These are phyloP conservation scores for Circinella umbellata DNA, from an alignment of 371 early-diverging fungal genomes.

Conservation along the genomic window DNA sequence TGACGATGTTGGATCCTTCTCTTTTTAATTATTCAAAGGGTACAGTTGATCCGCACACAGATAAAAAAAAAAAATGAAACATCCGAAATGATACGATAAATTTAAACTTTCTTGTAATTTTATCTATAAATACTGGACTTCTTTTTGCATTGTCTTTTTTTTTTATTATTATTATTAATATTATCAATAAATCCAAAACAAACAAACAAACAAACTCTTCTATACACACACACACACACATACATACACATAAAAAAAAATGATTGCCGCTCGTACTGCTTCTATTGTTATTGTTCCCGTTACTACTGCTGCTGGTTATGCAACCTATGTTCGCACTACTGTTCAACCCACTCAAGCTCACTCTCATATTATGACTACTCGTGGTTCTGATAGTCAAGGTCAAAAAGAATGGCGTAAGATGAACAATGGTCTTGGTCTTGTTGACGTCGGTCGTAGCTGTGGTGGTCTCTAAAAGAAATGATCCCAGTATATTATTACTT, in stretches of 20 bases:
- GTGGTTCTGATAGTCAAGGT: constrained; percentile 29
- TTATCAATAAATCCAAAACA: too few species aligned
- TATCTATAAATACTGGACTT: neutral
- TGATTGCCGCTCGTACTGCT: constrained; percentile 40
- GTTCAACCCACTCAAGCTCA: constrained; percentile 44
- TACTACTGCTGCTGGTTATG: constrained; percentile 46
- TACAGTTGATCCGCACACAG: neutral
- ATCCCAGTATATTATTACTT: too few species aligned
- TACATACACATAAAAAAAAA: neutral
- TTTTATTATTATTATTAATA: too few species aligned
- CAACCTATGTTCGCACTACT: constrained; percentile 45
- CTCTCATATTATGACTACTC: constrained; percentile 36
- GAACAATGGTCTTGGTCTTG: constrained; percentile 52
- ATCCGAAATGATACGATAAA: neutral
- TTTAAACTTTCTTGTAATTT: neutral
- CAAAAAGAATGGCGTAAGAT: constrained; percentile 41
- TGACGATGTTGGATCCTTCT: too few species aligned
- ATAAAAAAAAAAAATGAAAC: neutral
- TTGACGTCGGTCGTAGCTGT: constrained; percentile 52
- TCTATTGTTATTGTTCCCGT: constrained; percentile 42
- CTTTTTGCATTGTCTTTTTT: neutral
- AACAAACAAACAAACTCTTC: too few species aligned
- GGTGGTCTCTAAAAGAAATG: constrained; percentile 44
- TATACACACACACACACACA: too few species aligned
- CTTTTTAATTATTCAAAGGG: too few species aligned